A percentile compares a stretch with the other conserved stretches of the same genome.
Conservation (phyloP, 2,329 filamentous ascomycete genomes). For the Cytospora mali region DNA sequence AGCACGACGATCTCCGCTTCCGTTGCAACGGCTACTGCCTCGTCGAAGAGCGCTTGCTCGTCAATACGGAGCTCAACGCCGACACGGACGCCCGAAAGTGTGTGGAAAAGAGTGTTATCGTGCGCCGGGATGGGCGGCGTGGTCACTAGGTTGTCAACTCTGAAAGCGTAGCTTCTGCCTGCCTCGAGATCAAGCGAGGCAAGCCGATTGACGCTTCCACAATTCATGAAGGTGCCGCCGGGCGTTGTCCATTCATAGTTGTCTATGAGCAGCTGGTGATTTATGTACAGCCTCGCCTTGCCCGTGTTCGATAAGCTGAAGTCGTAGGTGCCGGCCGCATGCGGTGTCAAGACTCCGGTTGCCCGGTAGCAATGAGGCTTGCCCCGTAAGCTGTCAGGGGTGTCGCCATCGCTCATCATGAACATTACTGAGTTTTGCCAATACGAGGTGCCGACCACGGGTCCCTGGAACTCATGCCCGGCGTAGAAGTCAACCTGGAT, state of each 20-base stretch:
- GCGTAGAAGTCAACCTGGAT: constrained; percentile 35
- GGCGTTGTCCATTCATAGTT: constrained; percentile 38
- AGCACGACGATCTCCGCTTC: too few species aligned
- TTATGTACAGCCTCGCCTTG: constrained; percentile 39
- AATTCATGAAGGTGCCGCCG: constrained; percentile 43
- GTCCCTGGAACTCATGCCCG: constrained; percentile 15
- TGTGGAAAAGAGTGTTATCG: too few species aligned
- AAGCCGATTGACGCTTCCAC: constrained; percentile 39
- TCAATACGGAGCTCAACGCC: constrained; percentile 33
- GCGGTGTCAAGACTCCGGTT: constrained; percentile 31
- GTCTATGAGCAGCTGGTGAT: constrained; percentile 39
- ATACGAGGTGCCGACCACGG: constrained; percentile 32
- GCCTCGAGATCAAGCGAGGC: constrained; percentile 33
- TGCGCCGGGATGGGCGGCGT: too few species aligned
- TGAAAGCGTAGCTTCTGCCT: constrained; percentile 36
- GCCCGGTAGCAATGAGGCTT: too few species aligned
- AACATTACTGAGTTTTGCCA: constrained; percentile 33
- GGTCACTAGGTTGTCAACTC: constrained; percentile 33
- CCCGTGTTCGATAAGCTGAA: constrained; percentile 42
- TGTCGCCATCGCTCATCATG: constrained; percentile 35
- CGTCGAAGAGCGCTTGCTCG: constrained; percentile 25
- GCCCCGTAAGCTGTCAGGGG: constrained; percentile 32
- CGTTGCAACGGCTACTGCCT: constrained; percentile 58
- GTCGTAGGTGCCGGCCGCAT: constrained; percentile 33
- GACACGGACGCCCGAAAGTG: constrained; percentile 34